Base-by-base conservation (phyloP, 2,329 filamentous ascomycete species). In the Pestalotiopsis fici region DNA sequence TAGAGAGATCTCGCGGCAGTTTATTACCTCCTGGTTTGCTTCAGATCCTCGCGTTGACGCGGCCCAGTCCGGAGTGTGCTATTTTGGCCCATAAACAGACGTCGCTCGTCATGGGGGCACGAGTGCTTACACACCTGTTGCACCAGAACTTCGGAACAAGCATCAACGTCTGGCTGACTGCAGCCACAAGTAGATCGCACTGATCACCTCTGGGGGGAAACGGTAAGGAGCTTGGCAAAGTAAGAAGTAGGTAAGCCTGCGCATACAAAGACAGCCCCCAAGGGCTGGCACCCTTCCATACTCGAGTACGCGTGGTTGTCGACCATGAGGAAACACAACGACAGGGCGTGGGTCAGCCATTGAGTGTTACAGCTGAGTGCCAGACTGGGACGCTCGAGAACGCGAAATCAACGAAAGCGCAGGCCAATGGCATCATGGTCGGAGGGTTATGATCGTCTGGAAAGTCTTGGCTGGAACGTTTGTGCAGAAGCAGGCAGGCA, bases 1-100 rank as follows among this genome's bases (percentile, higher is more conserved):
- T 37, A 37, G 37, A 21, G 60, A 43, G 43, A 39, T 55, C 15
- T 18, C 54, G 61, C 13, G 43, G 39, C 43, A 54, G 28, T 27
- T 21, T n/a, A 28, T 25, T 43, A 47, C 9, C 43, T 56, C 47
- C 61, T 47, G 21, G 43, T 11, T n/a, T 64, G 61, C 61, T 55
- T 56, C 61, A 64, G 43, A 64, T 55, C 39, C 61, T 55, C 61
- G 43, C n/a, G 61, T 64, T 64, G 61, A 64, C 61, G 61, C 55
- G 61, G 39, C 61, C 61, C 15, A 31, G 21, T 25, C 23, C 13
- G 27, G 27, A 39, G 54, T 56, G 43, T 54, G 23, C 25, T 28
- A 35, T 64, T n/a, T 23, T 64, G 12, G 18, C 4, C 43, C 43
- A 50, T 21, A 50, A 50, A 50, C 21, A 50, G 18, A 18, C 7